Percentiles rank a stretch among this genome's conserved stretches.
Evolutionary conservation across 2,329 filamentous ascomycete species (phyloP).

Genomic region (Penicillium sp.): DNA sequence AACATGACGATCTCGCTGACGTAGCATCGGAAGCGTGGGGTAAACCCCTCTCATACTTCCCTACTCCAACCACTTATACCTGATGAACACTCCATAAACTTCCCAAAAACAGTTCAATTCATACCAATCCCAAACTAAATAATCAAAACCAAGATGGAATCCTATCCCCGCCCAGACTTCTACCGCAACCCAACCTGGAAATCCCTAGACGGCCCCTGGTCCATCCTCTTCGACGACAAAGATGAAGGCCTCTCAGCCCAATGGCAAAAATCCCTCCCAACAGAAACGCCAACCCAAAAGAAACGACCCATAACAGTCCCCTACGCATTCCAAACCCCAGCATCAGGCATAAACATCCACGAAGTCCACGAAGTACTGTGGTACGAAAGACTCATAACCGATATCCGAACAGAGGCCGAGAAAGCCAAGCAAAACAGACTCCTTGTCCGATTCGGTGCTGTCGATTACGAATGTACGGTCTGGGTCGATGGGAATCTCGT

Average conservation of each 20-base stretch:
- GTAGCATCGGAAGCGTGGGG: not conserved
- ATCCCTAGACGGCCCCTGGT: slow-evolving; percentile 64
- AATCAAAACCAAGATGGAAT: slow-evolving; percentile 6
- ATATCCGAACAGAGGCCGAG: slow-evolving; percentile 50
- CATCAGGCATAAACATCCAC: slow-evolving; percentile 62
- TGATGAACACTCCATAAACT: too few relatives aligned
- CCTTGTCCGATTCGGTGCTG: slow-evolving; percentile 51
- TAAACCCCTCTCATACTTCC: not conserved
- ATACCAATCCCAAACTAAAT: not conserved
- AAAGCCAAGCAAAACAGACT: slow-evolving; percentile 38
- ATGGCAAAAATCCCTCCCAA: slow-evolving; percentile 59
- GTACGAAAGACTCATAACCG: slow-evolving; percentile 59
- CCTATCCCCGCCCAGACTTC: slow-evolving; percentile 67
- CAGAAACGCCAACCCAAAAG: slow-evolving; percentile 30
- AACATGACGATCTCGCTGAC: not conserved
- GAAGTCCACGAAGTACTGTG: slow-evolving; percentile 67
- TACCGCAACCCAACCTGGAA: slow-evolving; percentile 57
- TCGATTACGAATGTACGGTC: slow-evolving; percentile 54
- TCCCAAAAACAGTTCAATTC: too few relatives aligned
- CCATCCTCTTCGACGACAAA: slow-evolving; percentile 65
- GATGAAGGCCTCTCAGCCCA: slow-evolving; percentile 55
- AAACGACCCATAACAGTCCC: slow-evolving; percentile 62
- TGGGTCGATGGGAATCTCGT: slow-evolving; percentile 57
- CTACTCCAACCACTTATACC: too few relatives aligned
- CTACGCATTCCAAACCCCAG: slow-evolving; percentile 65